A percentile compares a stretch with the other conserved stretches of the same genome.
These are phyloP conservation scores for Beauveria brongniartii DNA, from an alignment of 2,329 filamentous ascomycete species.

Conservation along the genomic window DNA sequence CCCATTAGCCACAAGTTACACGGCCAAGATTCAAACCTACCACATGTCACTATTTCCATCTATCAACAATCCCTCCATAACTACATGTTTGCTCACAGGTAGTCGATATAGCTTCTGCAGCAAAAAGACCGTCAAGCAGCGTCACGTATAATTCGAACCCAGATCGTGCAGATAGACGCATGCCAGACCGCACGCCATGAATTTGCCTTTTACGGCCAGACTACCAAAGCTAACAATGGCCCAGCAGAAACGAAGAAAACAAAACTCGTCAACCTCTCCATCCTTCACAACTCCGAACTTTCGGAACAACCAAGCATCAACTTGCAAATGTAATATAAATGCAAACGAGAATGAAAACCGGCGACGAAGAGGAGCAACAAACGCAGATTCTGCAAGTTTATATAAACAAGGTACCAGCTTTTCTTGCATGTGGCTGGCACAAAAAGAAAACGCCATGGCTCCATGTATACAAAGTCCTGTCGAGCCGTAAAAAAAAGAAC, in stretches of 20 bases:
- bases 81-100: neutral
- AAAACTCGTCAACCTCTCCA: neutral
- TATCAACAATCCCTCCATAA: too few species aligned
- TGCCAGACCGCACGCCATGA: neutral
- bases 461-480: slow-evolving; percentile 7
- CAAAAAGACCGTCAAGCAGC: neutral
- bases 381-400: neutral
- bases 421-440: neutral
- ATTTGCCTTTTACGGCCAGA: neutral
- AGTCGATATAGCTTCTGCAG: neutral
- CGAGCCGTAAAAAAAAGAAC: neutral
- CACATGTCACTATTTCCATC: too few species aligned
- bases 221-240: neutral
- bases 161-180: neutral
- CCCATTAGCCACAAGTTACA: neutral
- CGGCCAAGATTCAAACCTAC: too few species aligned
- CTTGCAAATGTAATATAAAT: neutral
- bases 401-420: slow-evolving; percentile 5
- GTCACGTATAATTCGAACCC: neutral
- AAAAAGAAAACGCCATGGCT: slow-evolving; percentile 1
- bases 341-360: neutral
- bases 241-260: neutral
- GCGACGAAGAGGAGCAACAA: neutral
- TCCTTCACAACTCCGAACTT: neutral
- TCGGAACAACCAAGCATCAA: neutral